phyloP scores from a whole-genome alignment of 106 monocot species.

The Dactylorhiza incarnata region DNA sequence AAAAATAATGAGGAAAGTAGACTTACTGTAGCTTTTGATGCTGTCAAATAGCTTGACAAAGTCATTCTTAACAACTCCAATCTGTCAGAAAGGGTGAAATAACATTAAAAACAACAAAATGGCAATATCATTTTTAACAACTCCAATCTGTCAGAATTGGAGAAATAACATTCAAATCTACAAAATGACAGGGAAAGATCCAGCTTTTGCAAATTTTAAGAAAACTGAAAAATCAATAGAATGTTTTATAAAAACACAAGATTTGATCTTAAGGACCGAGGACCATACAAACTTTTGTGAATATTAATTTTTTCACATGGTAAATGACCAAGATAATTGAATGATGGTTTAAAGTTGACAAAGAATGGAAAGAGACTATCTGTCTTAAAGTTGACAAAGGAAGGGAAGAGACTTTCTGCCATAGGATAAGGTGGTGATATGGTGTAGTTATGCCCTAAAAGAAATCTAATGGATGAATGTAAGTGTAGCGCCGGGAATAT shows the following conservation, averaged over 20 bases:
- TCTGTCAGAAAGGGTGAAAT: constrained; percentile 23
- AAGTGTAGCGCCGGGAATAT: too few species aligned
- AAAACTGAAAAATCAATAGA: background rate
- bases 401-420: too few species aligned
- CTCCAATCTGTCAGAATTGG: too few species aligned
- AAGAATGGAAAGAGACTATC: background rate
- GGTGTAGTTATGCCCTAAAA: too few species aligned
- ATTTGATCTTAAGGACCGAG: background rate
- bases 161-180: background rate
- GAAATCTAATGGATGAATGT: too few species aligned
- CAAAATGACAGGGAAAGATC: background rate
- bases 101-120: background rate
- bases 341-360: background rate
- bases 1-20: background rate
- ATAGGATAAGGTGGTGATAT: too few species aligned
- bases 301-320: background rate
- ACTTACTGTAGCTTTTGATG: constrained; percentile 44
- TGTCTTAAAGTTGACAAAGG: too few species aligned
- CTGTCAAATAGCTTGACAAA: constrained; percentile 53
- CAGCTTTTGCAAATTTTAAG: background rate
- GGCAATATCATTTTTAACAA: too few species aligned
- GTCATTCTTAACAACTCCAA: constrained; percentile 43
- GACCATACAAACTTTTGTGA: background rate
- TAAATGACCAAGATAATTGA: background rate
- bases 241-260: background rate